phyloP scores from a whole-genome alignment of 1,284 basidiomycete species.

The Entoloma clypeatum region DNA sequence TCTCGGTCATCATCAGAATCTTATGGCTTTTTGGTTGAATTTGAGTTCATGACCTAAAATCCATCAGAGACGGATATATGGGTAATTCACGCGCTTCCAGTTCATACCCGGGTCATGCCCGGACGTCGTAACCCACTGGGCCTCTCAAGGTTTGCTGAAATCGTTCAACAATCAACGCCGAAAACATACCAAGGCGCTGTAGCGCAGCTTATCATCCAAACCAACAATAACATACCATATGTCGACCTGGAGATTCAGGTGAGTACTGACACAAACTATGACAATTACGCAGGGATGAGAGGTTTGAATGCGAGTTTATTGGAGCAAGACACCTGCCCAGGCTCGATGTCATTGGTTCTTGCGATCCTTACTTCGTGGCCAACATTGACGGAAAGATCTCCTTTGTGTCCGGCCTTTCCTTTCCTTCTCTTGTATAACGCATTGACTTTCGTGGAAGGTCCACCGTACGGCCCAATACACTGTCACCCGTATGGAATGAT shows the following conservation, averaged over 20 bases:
- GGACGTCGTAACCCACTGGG: no score
- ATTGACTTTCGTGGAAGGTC: constrained; percentile 57
- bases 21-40: neutral
- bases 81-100: no score
- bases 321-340: constrained; percentile 63
- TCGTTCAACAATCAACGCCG: constrained; percentile 28
- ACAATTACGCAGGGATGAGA: neutral
- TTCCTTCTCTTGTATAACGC: neutral
- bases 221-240: constrained; percentile 36
- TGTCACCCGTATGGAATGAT: constrained; percentile 72
- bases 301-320: constrained; percentile 47
- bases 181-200: constrained; percentile 29
- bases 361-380: constrained; percentile 71
- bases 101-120: no score
- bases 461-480: constrained; percentile 53
- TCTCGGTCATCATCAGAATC: neutral
- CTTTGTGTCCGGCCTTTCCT: constrained; percentile 48
- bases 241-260: constrained; percentile 51
- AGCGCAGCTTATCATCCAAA: constrained; percentile 30
- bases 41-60: neutral
- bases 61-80: no score
- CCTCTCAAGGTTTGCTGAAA: no score
- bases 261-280: neutral
- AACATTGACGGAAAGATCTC: constrained; percentile 57
- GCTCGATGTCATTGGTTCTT: constrained; percentile 64